phyloP scores from a whole-genome alignment of 306 rosid genomes.

The Notholithocarpus densiflorus region DNA sequence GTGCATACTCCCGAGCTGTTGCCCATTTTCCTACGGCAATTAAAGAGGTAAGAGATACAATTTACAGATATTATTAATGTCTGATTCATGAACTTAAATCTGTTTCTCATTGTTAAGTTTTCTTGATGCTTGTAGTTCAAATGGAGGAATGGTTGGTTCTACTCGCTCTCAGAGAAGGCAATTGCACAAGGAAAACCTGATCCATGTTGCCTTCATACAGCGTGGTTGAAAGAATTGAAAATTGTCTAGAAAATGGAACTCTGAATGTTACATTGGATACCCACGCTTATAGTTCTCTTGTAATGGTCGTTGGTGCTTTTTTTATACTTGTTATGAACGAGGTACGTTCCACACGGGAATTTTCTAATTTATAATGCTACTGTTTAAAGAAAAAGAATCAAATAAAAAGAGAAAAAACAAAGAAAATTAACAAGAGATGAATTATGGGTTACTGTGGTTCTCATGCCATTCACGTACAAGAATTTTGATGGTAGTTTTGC shows the following conservation, averaged over 20 bases:
- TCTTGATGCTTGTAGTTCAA: slow-evolving; percentile 58
- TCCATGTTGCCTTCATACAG: slow-evolving; percentile 81
- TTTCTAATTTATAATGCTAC: neutral
- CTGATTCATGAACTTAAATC: neutral
- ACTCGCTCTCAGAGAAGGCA: slow-evolving; percentile 68
- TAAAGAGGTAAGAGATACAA: slow-evolving; percentile 65
- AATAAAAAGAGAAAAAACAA: too few relatives aligned
- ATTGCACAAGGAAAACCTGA: slow-evolving; percentile 68
- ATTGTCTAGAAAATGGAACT: slow-evolving; percentile 38
- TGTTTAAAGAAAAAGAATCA: neutral
- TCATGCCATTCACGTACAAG: too few relatives aligned
- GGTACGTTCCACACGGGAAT: neutral
- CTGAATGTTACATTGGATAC: neutral
- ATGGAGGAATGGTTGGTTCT: slow-evolving; percentile 98
- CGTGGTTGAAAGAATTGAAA: slow-evolving; percentile 76
- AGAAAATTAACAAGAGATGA: too few relatives aligned
- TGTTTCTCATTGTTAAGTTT: slow-evolving; percentile 13
- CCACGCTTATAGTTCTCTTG: neutral
- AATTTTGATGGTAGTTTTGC: too few relatives aligned
- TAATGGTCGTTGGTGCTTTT: neutral
- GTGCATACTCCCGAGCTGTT: slow-evolving; percentile 83
- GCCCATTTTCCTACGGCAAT: slow-evolving; percentile 96
- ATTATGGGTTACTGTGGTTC: too few relatives aligned
- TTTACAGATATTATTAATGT: neutral
- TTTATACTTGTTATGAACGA: neutral